Evolutionary conservation across 805 yeast species (phyloP).

Genomic region (Ogataea trehalophila): DNA sequence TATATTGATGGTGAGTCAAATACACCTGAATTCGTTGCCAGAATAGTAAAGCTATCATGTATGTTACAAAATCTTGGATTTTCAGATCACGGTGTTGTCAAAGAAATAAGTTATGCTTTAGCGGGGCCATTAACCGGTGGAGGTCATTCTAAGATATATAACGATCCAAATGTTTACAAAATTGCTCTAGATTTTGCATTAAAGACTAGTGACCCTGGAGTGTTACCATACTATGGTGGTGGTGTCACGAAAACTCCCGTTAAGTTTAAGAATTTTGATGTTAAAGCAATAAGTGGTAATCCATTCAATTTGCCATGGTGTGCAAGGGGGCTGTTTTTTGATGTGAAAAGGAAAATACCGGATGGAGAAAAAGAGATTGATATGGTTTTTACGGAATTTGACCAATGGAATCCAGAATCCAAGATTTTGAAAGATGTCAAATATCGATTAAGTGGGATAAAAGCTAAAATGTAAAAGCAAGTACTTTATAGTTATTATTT

Average conservation of each 20-base stretch:
- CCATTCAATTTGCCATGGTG: slow-evolving; percentile 94
- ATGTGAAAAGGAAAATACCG: slow-evolving; percentile 29
- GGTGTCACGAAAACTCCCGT: slow-evolving; percentile 20
- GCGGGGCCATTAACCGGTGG: slow-evolving; percentile 94
- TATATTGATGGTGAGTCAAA: slow-evolving; percentile 79
- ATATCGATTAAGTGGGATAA: slow-evolving; percentile 40
- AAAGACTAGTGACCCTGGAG: slow-evolving; percentile 50
- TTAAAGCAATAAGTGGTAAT: slow-evolving; percentile 65
- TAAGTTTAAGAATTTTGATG: slow-evolving; percentile 39
- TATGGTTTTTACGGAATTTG: slow-evolving; percentile 64
- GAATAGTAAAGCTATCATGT: slow-evolving; percentile 69
- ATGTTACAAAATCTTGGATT: slow-evolving; percentile 70
- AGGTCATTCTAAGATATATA: slow-evolving; percentile 88
- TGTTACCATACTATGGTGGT: slow-evolving; percentile 13
- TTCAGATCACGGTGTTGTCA: slow-evolving; percentile 80
- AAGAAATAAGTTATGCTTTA: slow-evolving; percentile 71
- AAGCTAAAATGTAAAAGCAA: slow-evolving; percentile 23
- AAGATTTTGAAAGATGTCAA: slow-evolving; percentile 80
- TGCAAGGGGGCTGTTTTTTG: slow-evolving; percentile 74
- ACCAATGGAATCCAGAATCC: slow-evolving; percentile 81
- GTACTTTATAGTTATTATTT: no score
- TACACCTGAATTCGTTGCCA: slow-evolving; percentile 74
- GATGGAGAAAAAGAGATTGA: slow-evolving; percentile 54
- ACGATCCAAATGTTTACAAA: slow-evolving; percentile 79
- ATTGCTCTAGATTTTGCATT: slow-evolving; percentile 70